Conservation (phyloP, 179 eudicot genomes). For the Pouteria campechiana region DNA sequence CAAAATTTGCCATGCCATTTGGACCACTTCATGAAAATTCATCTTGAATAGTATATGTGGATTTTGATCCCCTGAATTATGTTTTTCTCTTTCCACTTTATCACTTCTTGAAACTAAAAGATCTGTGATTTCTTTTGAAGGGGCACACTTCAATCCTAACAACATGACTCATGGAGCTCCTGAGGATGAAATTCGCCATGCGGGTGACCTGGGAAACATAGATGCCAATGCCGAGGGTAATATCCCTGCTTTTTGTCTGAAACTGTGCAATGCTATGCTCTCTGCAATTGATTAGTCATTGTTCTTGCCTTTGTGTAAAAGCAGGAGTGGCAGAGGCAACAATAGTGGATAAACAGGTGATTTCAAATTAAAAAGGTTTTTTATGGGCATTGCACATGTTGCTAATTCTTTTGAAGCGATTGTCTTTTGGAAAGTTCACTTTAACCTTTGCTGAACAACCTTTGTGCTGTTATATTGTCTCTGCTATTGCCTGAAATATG, state of each 20-base stretch:
- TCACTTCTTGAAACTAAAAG: neutral
- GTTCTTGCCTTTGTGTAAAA: slow-evolving; percentile 6
- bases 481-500: slow-evolving; percentile 10
- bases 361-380: neutral
- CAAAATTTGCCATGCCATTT: no score
- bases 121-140: slow-evolving; percentile 19
- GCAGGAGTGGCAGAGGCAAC: slow-evolving; percentile 91
- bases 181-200: slow-evolving; percentile 87
- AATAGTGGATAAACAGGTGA: slow-evolving; percentile 74
- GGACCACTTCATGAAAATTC: no score
- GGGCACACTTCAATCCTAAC: slow-evolving; percentile 89
- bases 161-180: slow-evolving; percentile 94
- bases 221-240: slow-evolving; percentile 87
- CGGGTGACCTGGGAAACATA: slow-evolving; percentile 99
- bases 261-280: neutral
- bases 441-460: no score
- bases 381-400: neutral
- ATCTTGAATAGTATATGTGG: no score
- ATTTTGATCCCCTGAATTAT: neutral
- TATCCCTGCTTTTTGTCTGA: neutral
- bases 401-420: neutral
- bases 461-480: no score
- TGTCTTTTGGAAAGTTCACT: no score
- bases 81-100: neutral
- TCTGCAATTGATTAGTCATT: neutral